phyloP scores from a whole-genome alignment of 768 basidiomycete genomes.

The Lactarius psammicola region DNA sequence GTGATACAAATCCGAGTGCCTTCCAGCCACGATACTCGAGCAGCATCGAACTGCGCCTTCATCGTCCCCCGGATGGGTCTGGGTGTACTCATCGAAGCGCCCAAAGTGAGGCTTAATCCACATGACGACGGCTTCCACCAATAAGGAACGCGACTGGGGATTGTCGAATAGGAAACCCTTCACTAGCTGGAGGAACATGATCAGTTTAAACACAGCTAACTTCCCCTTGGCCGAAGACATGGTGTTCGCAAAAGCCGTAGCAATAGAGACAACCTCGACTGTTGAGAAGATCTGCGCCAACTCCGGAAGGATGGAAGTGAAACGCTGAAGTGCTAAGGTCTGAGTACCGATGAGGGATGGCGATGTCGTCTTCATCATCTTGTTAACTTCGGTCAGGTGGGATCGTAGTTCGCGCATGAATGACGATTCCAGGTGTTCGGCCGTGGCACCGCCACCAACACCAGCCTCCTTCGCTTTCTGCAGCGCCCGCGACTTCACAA shows the following conservation, averaged over 20 bases:
- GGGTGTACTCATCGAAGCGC: slow-evolving; percentile 78
- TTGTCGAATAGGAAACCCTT: slow-evolving; percentile 87
- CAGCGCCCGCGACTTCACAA: slow-evolving; percentile 83
- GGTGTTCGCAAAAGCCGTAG: slow-evolving; percentile 84
- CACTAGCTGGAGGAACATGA: slow-evolving; percentile 91
- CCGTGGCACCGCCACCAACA: slow-evolving; percentile 76
- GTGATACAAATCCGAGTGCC: slow-evolving; percentile 87
- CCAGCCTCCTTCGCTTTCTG: slow-evolving; percentile 80
- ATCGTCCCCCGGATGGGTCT: slow-evolving; percentile 61
- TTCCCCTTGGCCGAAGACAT: slow-evolving; percentile 77
- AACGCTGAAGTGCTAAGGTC: slow-evolving; percentile 90
- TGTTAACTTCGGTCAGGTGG: slow-evolving; percentile 77
- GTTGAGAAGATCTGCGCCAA: slow-evolving; percentile 76
- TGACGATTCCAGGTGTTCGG: slow-evolving; percentile 77
- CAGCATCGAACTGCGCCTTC: slow-evolving; percentile 65
- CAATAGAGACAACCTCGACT: slow-evolving; percentile 83
- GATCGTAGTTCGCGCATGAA: slow-evolving; percentile 82
- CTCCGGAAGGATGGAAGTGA: slow-evolving; percentile 88
- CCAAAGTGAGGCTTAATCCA: slow-evolving; percentile 98
- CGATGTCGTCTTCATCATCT: slow-evolving; percentile 79
- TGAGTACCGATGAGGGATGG: slow-evolving; percentile 96
- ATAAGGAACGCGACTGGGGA: slow-evolving; percentile 66
- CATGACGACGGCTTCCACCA: slow-evolving; percentile 84
- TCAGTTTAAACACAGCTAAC: slow-evolving; percentile 89
- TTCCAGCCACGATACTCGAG: slow-evolving; percentile 87